Evolutionary conservation across 2,329 filamentous ascomycete species (phyloP), one percentile per base, ranked within the genome.

Genomic region (Aspergillus hiratsukae): DNA sequence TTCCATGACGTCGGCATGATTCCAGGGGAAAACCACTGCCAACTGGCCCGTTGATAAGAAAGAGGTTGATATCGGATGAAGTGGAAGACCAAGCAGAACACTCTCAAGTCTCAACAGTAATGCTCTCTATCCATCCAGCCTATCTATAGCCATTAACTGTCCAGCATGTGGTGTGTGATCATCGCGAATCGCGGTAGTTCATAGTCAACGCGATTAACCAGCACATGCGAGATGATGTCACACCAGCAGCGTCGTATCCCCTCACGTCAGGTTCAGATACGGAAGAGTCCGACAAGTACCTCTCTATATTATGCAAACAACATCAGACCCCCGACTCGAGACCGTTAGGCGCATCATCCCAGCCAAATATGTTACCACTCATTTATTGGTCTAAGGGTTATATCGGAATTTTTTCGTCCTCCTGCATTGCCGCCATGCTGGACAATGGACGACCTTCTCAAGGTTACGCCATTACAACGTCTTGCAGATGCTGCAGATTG

Each of bases 381-480:
- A 40, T 17, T 41, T 14, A 40, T 17, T 31, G 28, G 21, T 37
- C 31, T 7, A 27, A 27, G 8, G 23, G 23, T 2, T 23, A 23
- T 23, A 23, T 23, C 23, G 23, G 23, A 2, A 2, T 23, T 23
- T 23, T 23, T 23, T 60, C 27, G 60, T 58, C 59, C 57, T 58
- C 51, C 45, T 64, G 60, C 65, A 66, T 66, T 53, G 23, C 49
- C 51, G 55, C 54, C 56, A 56, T 54, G 40, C 35, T 45, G 51
- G 31, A 46, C 17, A 37, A 48, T 52, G 58, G 51, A 46, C 52
- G 48, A 54, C 51, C 35, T 27, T 49, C 52, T 55, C 52, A 60
- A 55, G 53, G 45, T 55, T 51, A 52, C 53, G 55, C 45, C 45
- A 71, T 71, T 62, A 65, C 65, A 59, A 49, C 62, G 62, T 63